phyloP scores from a whole-genome alignment of 2,329 filamentous ascomycete genomes.

The Aspergillus sp. region DNA sequence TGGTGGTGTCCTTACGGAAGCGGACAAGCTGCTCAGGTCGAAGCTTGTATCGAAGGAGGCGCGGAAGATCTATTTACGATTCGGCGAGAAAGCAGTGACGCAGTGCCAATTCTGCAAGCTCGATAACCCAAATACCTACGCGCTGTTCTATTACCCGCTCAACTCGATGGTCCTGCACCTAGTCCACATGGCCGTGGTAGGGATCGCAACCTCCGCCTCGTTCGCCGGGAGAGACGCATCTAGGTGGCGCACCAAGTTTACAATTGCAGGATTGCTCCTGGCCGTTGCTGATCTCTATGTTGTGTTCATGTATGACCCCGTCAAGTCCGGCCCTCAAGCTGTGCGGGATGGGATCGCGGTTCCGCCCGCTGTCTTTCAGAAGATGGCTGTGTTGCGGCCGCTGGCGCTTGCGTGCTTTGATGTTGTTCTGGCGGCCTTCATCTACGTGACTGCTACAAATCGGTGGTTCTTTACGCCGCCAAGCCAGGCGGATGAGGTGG shows the following conservation, averaged over 20 bases:
- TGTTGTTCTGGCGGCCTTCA: slow-evolving; percentile 58
- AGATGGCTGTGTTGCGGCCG: slow-evolving; percentile 60
- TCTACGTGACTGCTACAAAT: slow-evolving; percentile 79
- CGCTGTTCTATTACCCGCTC: slow-evolving; percentile 74
- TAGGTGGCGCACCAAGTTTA: slow-evolving; percentile 70
- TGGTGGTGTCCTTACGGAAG: slow-evolving; percentile 41
- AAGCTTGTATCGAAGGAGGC: slow-evolving; percentile 71
- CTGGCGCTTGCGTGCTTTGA: slow-evolving; percentile 67
- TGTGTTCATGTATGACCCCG: slow-evolving; percentile 62
- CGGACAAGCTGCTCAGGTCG: slow-evolving; percentile 65
- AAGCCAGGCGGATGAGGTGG: slow-evolving; percentile 65
- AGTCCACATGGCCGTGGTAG: slow-evolving; percentile 70
- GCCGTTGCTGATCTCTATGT: slow-evolving; percentile 66
- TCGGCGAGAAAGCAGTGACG: slow-evolving; percentile 71
- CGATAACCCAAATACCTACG: slow-evolving; percentile 69
- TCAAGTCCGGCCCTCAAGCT: slow-evolving; percentile 56
- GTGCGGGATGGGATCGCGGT: slow-evolving; percentile 64
- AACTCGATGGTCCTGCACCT: slow-evolving; percentile 75
- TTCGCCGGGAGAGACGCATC: slow-evolving; percentile 63
- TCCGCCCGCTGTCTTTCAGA: slow-evolving; percentile 35
- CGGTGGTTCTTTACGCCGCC: slow-evolving; percentile 69
- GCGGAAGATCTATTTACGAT: slow-evolving; percentile 78
- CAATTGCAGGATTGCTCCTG: slow-evolving; percentile 60
- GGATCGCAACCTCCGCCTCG: slow-evolving; percentile 68
- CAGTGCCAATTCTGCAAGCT: slow-evolving; percentile 79